Conservation (phyloP, 768 basidiomycete genomes). For the Boletus rubroflammeus region DNA sequence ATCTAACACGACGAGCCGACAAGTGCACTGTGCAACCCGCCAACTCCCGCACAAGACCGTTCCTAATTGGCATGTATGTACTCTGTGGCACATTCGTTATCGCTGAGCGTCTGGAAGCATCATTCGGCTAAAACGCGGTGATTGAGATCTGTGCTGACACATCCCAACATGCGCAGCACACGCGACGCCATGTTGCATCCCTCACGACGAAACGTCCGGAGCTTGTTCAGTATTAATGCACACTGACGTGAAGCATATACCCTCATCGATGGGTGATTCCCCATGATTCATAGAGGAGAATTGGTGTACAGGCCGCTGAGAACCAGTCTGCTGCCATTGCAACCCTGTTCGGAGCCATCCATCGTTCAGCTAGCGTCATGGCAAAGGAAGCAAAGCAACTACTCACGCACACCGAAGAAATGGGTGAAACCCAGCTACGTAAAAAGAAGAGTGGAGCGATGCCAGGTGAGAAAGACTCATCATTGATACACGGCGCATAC, state of each 20-base stretch:
- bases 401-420: too few species aligned
- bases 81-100: too few species aligned
- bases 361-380: neutral
- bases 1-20: neutral
- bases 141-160: neutral
- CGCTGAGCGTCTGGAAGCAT: neutral
- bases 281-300: neutral
- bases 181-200: neutral
- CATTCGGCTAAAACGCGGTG: neutral
- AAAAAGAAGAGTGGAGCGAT: too few species aligned
- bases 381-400: too few species aligned
- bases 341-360: neutral
- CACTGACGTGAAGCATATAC: neutral
- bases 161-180: neutral
- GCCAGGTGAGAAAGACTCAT: too few species aligned
- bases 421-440: too few species aligned
- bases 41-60: neutral
- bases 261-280: neutral
- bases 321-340: neutral
- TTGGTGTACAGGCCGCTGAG: slow-evolving; percentile 1
- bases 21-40: neutral
- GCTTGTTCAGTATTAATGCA: slow-evolving; percentile 1
- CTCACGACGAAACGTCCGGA: neutral
- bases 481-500: too few species aligned
- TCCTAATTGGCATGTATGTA: too few species aligned